Base-by-base conservation (phyloP, 331 rosid genomes). In the Quercus tomentella region DNA sequence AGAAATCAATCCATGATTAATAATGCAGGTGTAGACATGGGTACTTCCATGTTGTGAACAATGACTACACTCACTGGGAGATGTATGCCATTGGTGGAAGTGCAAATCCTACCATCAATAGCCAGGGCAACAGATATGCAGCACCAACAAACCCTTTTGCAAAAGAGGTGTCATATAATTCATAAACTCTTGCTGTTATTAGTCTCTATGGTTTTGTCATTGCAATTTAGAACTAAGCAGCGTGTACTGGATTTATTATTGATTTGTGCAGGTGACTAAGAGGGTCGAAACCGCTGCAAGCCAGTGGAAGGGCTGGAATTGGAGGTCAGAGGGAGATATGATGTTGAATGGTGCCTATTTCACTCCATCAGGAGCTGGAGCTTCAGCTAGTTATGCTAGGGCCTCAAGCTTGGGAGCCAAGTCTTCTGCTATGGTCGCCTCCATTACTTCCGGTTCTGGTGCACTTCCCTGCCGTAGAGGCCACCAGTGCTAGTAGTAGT, bases 11-110 rank as follows among this genome's bases (percentile, higher is more conserved):
- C n/a, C 7, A 45, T 63, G 49, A 62, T 70, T 70, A 84, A 78
- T 70, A 84, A 78, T 89, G 78, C 94, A 95, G 99, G 86, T 95
- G 99, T 81, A 85, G 99, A 72, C 99, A 95, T 22, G 99, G 99
- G 54, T 95, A 95, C 78, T 95, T 95, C 84, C 98, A 94, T 77
- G 98, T 94, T 80, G 98, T 94, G 93, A 94, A 94, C 95, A 94
- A 94, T 72, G 98, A 94, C 85, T 94, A 94, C 86, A 94, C 98
- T 72, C 98, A 94, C 78, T 94, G 98, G 98, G 98, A 94, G 80
- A 94, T 94, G 98, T 94, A 94, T 74, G 99, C 99, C 66, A 95
- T 95, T 77, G 99, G 99, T 73, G 99, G 99, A 67, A 95, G 99
- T 88, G 99, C 91, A 56, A 31, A 77, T 37, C 99, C 99, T 77